Base-by-base conservation (phyloP, 345 rosid genomes). In the Limnanthes douglasii region DNA sequence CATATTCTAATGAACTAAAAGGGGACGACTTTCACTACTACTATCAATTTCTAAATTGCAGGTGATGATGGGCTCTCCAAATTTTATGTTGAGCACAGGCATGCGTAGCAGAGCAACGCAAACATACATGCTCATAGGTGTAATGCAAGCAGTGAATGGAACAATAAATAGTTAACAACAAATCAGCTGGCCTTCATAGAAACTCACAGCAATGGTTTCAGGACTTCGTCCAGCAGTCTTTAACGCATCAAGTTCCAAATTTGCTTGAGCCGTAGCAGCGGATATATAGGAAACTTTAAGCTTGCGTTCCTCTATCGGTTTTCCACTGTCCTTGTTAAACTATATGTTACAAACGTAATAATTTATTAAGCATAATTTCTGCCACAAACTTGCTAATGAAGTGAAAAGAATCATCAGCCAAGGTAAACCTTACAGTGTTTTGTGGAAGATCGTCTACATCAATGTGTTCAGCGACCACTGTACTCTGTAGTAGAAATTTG, bases 401-500 rank as follows among this genome's bases (percentile, higher is more conserved):
- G 28, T 11, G 36, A 45, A 15, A 45, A 52, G 35, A 9, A 43
- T 32, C 21, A 35, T 33, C 19, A 21, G 11, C 36, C 31, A 23
- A n/a, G n/a, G n/a, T n/a, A n/a, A n/a, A n/a, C n/a, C 81, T 61
- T 63, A 90, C 98, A 8, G 78, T 80, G 50, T 84, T 88, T 29
- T 73, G 70, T 7, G 94, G 72, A 48, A 90, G 79, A 30, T 77
- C 95, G 57, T 90, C 95, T 4, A 72, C 76, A 44, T 84, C 94
- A 15, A 70, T 61, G 64, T 74, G 74, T 6, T 84, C 61, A 38
- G 69, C 72, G 38, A 90, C 94, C 13, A 57, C 49, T 14, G 94
- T 80, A 54, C 98, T 74, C 64, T 74, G 98, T 32, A 90, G 60
- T 53, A 90, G 90, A 70, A 90, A 90, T 46, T 84, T 90, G 64